A percentile compares a stretch with the other conserved stretches of the same genome.
These are phyloP conservation scores for Teratosphaeria nubilosa DNA, from an alignment of 2,329 filamentous ascomycete genomes.

Conservation along the genomic window DNA sequence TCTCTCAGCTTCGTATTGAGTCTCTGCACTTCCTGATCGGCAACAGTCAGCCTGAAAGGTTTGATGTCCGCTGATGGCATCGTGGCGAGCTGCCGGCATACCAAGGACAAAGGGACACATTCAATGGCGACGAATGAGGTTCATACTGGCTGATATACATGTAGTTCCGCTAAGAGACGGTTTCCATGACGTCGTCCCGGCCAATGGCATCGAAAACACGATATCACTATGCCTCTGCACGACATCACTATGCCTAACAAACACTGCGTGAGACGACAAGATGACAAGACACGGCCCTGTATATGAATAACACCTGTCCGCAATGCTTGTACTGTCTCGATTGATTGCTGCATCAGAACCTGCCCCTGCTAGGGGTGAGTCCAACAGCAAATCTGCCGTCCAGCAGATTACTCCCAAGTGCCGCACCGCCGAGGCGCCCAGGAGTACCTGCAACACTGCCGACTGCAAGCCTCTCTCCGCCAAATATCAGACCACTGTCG, in stretches of 20 bases:
- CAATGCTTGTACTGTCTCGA: neutral
- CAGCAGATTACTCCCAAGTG: neutral
- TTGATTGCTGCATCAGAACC: neutral
- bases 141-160: no score
- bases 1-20: conserved; percentile 28
- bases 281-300: neutral
- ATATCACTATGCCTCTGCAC: neutral
- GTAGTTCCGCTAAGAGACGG: no score
- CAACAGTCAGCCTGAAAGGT: conserved; percentile 26
- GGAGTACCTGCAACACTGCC: neutral
- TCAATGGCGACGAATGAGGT: no score
- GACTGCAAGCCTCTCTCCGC: neutral
- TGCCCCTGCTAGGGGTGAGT: neutral
- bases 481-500: neutral
- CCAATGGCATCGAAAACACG: neutral
- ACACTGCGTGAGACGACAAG: neutral
- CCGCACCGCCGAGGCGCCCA: neutral
- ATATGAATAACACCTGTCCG: neutral
- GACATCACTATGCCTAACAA: neutral
- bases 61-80: conserved; percentile 11
- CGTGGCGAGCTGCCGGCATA: neutral
- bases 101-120: no score
- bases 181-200: neutral
- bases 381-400: neutral
- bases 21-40: conserved; percentile 26